Percentiles rank a stretch among this genome's conserved stretches.
These are phyloP conservation scores for Rheum nobile DNA, from an alignment of 148 eudicot species.

Conservation along the genomic window DNA sequence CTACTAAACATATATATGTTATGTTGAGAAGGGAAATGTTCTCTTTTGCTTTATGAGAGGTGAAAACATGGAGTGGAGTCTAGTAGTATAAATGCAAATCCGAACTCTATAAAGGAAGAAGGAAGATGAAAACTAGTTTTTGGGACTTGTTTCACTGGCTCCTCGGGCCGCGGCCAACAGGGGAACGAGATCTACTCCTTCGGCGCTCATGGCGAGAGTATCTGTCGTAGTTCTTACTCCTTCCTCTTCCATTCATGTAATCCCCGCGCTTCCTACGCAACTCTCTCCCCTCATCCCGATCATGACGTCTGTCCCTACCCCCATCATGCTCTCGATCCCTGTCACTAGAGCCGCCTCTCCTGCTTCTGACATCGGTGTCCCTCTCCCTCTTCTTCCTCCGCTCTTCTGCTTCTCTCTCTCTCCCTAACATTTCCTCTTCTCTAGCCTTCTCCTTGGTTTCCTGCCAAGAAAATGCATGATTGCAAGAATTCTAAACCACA, in stretches of 20 bases:
- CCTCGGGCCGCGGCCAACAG: slow-evolving; percentile 40
- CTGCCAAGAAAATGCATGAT: slow-evolving; percentile 23
- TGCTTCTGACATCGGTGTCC: no score
- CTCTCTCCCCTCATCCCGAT: slow-evolving; percentile 12
- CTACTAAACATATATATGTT: no score
- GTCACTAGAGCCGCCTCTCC: slow-evolving; percentile 64
- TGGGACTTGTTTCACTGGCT: no score
- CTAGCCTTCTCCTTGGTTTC: slow-evolving; percentile 73
- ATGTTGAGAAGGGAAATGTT: no score
- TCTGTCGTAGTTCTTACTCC: slow-evolving; percentile 46
- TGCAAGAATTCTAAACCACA: neutral
- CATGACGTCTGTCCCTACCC: slow-evolving; percentile 19
- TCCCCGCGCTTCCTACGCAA: slow-evolving; percentile 13
- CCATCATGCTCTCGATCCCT: slow-evolving; percentile 47
- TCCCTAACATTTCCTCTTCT: slow-evolving; percentile 75
- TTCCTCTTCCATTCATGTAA: slow-evolving; percentile 50
- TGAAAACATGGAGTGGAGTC: no score
- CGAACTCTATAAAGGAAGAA: no score
- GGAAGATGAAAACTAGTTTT: no score
- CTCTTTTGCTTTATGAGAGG: no score
- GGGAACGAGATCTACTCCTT: slow-evolving; percentile 71
- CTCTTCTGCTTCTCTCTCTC: slow-evolving; percentile 82
- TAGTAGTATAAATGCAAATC: no score
- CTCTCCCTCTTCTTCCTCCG: slow-evolving; percentile 60
- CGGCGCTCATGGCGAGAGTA: slow-evolving; percentile 25